Base-by-base conservation (phyloP, 371 early-diverging fungal species). In the Mortierella sp. region DNA sequence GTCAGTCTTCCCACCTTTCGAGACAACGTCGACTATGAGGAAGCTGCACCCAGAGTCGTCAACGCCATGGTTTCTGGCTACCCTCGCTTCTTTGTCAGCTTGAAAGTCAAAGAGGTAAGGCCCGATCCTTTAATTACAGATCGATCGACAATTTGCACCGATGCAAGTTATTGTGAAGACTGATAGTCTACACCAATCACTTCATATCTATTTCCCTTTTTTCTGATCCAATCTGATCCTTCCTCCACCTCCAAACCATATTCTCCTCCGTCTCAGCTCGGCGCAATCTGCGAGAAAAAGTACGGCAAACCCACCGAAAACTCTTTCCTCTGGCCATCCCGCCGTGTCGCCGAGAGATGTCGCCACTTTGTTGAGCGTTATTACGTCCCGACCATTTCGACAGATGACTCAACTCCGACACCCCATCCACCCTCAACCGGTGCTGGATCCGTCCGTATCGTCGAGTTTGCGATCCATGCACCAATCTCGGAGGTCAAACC, bases 1-100 rank as follows among this genome's bases (percentile, higher is more conserved):
- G 98, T 98, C 43, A 91, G 91, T 45, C 87, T 98, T n/a, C 98
- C 98, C 5, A 94, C 84, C 8, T 98, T 97, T 96, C 83, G 87
- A 38, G 96, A 94, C 86, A 97, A 96, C 76, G 88, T 98, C 58
- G 92, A 90, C 61, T 98, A 98, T 71, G 98, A 98, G 81, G 96
- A 96, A 86, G 96, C 92, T 15, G 88, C 90, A 53, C 89, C 91
- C 4, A 84, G 89, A 11, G 94, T 96, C n/a, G 86, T 88, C 59
- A 77, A 85, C n/a, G 87, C 86, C 65, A 93, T 96, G 94, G 85
- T 88, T 55, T 87, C 90, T 43, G 98, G 98, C 3, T 98, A 98
- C 83, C 98, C 98, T 22, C 94, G 98, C 36, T 97, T 98, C 87
- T 96, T 97, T 73, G 92, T 94, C 77, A 87, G 87, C 76, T 89